These are phyloP conservation scores for Phytopythium helicoides DNA, from an alignment of 352 stramenopile genomes.

Conservation along the genomic window DNA sequence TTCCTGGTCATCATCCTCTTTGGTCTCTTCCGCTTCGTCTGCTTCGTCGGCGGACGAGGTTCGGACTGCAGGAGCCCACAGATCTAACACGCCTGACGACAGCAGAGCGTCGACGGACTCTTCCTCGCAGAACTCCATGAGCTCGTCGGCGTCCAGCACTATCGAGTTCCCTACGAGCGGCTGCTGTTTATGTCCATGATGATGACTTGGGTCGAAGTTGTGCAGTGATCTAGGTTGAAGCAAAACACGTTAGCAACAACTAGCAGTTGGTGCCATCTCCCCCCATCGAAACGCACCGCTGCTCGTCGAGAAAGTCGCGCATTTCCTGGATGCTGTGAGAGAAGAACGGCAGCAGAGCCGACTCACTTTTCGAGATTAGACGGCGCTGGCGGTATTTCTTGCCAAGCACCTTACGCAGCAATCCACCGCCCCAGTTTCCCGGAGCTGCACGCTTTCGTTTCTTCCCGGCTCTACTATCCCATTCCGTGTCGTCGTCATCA, in stretches of 20 bases:
- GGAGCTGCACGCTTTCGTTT: background rate
- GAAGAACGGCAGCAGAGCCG: constrained; percentile 64
- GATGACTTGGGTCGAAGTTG: constrained; percentile 2
- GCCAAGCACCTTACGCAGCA: constrained; percentile 56
- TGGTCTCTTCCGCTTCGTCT: constrained; percentile 42
- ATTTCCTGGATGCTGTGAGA: constrained; percentile 60
- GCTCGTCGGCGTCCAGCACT: constrained; percentile 1
- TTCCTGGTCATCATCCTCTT: constrained; percentile 19
- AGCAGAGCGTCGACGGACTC: constrained; percentile 4
- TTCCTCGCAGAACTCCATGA: constrained; percentile 4
- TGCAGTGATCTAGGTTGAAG: background rate
- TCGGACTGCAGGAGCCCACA: background rate
- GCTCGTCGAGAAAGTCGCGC: constrained; percentile 47
- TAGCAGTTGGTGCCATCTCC: too few relatives aligned
- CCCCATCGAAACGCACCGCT: constrained; percentile 46
- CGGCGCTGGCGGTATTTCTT: constrained; percentile 55
- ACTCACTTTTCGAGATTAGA: constrained; percentile 55
- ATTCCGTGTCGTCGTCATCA: background rate
- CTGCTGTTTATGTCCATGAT: background rate
- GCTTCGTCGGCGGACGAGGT: constrained; percentile 28
- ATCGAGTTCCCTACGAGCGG: background rate
- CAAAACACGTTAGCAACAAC: background rate
- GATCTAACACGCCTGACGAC: background rate
- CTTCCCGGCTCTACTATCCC: background rate
- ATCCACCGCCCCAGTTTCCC: constrained; percentile 39